Evolutionary conservation across 345 rosid species (phyloP).

Genomic region (Alliaria petiolata): DNA sequence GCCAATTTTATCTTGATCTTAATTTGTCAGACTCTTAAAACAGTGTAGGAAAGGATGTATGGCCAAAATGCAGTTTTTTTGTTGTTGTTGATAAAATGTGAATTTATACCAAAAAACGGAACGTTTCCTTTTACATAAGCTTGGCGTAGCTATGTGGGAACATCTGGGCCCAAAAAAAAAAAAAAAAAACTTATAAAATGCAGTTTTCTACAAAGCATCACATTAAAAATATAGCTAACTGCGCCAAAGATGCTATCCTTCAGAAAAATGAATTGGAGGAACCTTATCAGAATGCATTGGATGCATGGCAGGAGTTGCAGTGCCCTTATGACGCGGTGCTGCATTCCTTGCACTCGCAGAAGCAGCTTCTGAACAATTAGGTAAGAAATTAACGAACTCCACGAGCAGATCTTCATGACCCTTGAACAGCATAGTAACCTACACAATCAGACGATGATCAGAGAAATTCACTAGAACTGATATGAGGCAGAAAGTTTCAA

Average conservation of each 20-base stretch:
- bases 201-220: too few relatives aligned
- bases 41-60: conserved; percentile 50
- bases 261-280: not conserved
- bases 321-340: conserved; percentile 50
- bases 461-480: not conserved
- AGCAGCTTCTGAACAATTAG: conserved; percentile 47
- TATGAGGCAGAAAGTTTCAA: not conserved
- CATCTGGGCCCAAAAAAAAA: too few relatives aligned
- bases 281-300: conserved; percentile 58
- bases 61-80: conserved; percentile 8
- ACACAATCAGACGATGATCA: conserved; percentile 22
- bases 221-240: not conserved
- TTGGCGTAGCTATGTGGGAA: too few relatives aligned
- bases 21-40: conserved; percentile 42
- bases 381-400: conserved; percentile 84
- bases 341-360: conserved; percentile 52
- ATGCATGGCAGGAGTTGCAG: conserved; percentile 51
- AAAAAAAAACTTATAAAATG: too few relatives aligned
- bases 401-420: conserved; percentile 78
- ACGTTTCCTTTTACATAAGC: too few relatives aligned
- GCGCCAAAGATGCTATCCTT: conserved; percentile 2
- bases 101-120: too few relatives aligned
- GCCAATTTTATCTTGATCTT: conserved; percentile 53
- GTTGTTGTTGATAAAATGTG: too few relatives aligned
- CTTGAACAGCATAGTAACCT: conserved; percentile 78